Evolutionary conservation across 257 asterid species (phyloP), one percentile per base, ranked within the genome.

Genomic region (Linderniella brevidens): DNA sequence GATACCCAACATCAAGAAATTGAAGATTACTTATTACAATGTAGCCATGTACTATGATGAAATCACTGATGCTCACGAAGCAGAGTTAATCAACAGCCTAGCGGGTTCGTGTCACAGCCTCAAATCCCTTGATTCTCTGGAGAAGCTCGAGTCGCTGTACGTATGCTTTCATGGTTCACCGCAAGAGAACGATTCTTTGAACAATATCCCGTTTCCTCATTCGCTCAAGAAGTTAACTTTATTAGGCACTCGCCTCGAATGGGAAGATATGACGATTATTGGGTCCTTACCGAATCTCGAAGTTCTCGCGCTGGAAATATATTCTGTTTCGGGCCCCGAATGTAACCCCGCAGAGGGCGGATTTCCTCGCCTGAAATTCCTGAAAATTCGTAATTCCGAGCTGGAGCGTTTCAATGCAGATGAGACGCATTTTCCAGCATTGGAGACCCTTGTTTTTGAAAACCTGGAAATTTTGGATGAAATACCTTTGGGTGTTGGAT

Each of bases 1-100:
- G 58, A 25, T 54, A 19, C 50, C 58, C 18, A 53, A n/a, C 48
- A 18, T 53, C 14, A 39, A n/a, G 12, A 53, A 53, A 20, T 14
- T 53, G 48, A 40, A 19, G 15, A 35, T 19, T 10, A n/a, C 8
- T 0, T 4, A 4, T 11, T 39, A n/a, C 37, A 39, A 15, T 6
- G 6, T 25, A 3, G 3, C 32, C 32, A 25, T 25, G 32, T 25
- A 25, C 6, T 6, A n/a, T 19, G 37, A 39, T 1, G 0, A 4
- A 13, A 1, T 0, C 4, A 20, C 1, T 5, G 3, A 19, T 3
- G 35, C 10, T 4, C 25, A 48, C 39, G n/a, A 13, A 17, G 37
- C 35, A 4, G 12, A 10, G 19, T 1, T 35, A 20, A 41, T n/a
- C 4, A 32, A 5, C 35, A 25, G 20, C 15, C 45, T 9, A 16